These are phyloP conservation scores for Verticillium zaregamsianum DNA, from an alignment of 2,329 filamentous ascomycete species.

Conservation along the genomic window DNA sequence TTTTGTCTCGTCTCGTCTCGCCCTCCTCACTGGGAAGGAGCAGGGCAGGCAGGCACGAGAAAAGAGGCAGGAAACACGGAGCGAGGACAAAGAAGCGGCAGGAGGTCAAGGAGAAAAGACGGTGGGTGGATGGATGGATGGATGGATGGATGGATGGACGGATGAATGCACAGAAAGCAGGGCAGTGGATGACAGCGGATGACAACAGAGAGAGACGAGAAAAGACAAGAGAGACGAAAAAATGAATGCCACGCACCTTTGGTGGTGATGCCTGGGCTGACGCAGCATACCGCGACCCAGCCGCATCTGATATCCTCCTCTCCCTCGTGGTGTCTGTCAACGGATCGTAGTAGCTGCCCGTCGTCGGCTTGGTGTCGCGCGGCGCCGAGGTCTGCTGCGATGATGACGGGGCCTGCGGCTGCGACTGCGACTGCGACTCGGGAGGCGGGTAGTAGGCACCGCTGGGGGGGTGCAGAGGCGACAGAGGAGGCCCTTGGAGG, in stretches of 20 bases:
- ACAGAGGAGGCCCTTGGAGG: constrained; percentile 24
- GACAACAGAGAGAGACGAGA: neutral
- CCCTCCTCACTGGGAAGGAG: neutral
- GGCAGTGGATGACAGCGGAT: neutral
- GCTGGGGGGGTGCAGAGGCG: constrained; percentile 39
- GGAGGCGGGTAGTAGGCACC: constrained; percentile 33
- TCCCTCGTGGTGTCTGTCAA: constrained; percentile 46
- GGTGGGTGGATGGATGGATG: constrained; percentile 7
- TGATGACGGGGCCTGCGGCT: neutral
- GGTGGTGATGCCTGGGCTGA: constrained; percentile 37
- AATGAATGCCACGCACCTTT: constrained; percentile 37
- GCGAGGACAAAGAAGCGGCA: constrained; percentile 14
- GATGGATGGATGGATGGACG: constrained; percentile 10
- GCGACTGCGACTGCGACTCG: constrained; percentile 25
- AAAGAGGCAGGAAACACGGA: constrained; percentile 11
- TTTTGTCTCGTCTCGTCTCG: neutral
- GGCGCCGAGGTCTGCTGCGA: neutral
- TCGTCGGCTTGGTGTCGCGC: constrained; percentile 28
- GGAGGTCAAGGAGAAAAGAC: constrained; percentile 6
- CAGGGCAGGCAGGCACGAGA: neutral
- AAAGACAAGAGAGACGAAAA: no score
- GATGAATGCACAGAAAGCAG: constrained; percentile 8
- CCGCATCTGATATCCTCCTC: constrained; percentile 39
- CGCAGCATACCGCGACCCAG: constrained; percentile 36
- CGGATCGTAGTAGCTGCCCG: constrained; percentile 50